Evolutionary conservation across 768 basidiomycete species (phyloP), one percentile per base, ranked within the genome.

Genomic region (Serendipita sp.): DNA sequence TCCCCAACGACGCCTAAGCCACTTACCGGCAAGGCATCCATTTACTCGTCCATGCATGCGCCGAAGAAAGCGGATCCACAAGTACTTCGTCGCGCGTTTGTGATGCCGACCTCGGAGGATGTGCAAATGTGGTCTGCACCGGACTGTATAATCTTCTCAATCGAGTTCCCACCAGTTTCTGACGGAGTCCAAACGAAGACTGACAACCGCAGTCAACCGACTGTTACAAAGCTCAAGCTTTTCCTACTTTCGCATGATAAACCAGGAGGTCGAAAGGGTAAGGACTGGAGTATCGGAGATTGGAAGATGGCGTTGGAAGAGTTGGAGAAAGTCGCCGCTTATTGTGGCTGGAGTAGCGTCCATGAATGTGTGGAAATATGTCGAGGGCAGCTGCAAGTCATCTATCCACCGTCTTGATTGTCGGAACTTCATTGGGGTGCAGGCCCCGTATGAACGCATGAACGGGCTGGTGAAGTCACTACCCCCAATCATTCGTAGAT

Each of bases 231-330:
- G 40, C 83, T 84, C 3, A 74, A 77, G 27, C 72, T 83, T 46
- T 72, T 84, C 62, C 77, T 72, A 63, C 74, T 74, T 53, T 78
- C 83, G 45, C 77, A 80, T 66, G 70, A 73, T 40, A 46, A 67
- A 44, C 72, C 66, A 33, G 86, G 85, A 0, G 80, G 80, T 15
- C 79, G 86, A 52, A 73, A 80, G n/a, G 88, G 88, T 1, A 80
- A 83, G 69, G 86, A 90, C 67, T 91, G 87, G 87, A 77, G 84
- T 11, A 75, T 80, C 52, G 74, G 77, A 62, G 86, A 84, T 68
- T 91, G 88, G 88, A 75, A 78, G 67, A 75, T 79, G 11, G 80
- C 75, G 33, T 70, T 86, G 64, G 68, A 68, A 4, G 76, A 75
- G 60, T 68, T 91, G 69, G 73, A 70, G 36, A 70, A 69, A 31